phyloP scores from a whole-genome alignment of 768 basidiomycete genomes.

The Mycena indigotica region DNA sequence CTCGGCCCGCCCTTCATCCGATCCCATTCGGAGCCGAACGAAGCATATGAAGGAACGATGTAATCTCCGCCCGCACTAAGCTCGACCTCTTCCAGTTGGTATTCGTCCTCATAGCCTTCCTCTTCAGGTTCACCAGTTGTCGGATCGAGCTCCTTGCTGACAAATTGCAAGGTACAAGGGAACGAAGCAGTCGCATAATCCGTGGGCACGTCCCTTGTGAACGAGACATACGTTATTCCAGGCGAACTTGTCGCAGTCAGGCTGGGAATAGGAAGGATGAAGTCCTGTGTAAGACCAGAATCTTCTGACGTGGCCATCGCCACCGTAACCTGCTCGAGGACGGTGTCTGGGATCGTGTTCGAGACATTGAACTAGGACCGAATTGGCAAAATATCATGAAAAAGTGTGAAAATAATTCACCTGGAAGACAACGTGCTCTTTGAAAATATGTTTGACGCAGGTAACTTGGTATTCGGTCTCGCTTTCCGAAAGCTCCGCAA shows the following conservation, averaged over 20 bases:
- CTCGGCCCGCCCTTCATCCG: slow-evolving; percentile 75
- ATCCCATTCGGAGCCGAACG: slow-evolving; percentile 96
- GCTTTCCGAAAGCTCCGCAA: slow-evolving; percentile 86
- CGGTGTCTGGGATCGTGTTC: slow-evolving; percentile 94
- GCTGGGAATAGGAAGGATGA: slow-evolving; percentile 83
- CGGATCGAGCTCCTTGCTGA: slow-evolving; percentile 97
- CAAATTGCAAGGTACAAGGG: slow-evolving; percentile 88
- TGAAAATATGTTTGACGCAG: slow-evolving; percentile 96
- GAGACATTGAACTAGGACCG: slow-evolving; percentile 86
- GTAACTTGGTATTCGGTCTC: slow-evolving; percentile 98
- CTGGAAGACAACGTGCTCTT: slow-evolving; percentile 96
- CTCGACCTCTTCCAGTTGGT: slow-evolving; percentile 95
- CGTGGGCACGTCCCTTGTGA: slow-evolving; percentile 78
- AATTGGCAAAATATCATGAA: neutral
- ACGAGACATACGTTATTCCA: slow-evolving; percentile 91
- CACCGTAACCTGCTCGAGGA: slow-evolving; percentile 91
- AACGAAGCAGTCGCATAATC: slow-evolving; percentile 84
- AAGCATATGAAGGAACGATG: slow-evolving; percentile 91
- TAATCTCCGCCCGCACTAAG: slow-evolving; percentile 92
- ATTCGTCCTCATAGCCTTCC: slow-evolving; percentile 99
- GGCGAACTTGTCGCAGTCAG: slow-evolving; percentile 73
- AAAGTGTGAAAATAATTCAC: slow-evolving; percentile 42
- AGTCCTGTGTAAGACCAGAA: slow-evolving; percentile 82
- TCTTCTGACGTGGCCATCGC: slow-evolving; percentile 82
- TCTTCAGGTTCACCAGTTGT: slow-evolving; percentile 93